phyloP scores from a whole-genome alignment of 345 rosid genomes.

The Geranium rotundifolium region DNA sequence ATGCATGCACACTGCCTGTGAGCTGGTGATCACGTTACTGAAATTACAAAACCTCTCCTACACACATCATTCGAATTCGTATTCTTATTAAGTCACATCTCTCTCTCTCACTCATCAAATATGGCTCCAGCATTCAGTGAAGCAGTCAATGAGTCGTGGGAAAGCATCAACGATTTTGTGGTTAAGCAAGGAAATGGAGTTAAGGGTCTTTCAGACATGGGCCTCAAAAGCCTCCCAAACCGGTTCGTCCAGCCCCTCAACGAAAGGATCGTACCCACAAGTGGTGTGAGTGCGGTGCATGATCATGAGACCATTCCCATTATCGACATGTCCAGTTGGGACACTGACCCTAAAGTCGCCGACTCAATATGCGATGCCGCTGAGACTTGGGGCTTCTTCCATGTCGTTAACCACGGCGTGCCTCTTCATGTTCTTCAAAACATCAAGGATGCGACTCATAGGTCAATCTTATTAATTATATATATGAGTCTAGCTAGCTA shows the following conservation, averaged over 20 bases:
- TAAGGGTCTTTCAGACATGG: conserved; percentile 37
- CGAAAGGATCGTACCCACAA: conserved; percentile 19
- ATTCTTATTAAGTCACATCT: no score
- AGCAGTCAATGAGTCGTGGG: no score
- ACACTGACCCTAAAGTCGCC: conserved; percentile 22
- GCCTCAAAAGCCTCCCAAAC: conserved; percentile 30
- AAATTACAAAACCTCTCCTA: no score
- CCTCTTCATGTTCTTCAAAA: conserved; percentile 26
- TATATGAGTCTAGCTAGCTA: no score
- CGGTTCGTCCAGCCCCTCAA: conserved; percentile 33
- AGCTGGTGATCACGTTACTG: no score
- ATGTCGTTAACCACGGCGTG: conserved; percentile 36
- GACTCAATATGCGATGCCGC: conserved; percentile 37
- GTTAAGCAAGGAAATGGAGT: conserved; percentile 34
- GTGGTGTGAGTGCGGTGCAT: conserved; percentile 18
- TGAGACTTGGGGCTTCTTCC: conserved; percentile 46
- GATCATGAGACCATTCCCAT: conserved; percentile 28
- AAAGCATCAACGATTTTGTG: conserved; percentile 31
- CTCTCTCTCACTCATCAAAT: no score
- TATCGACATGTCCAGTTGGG: conserved; percentile 30
- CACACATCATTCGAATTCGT: no score
- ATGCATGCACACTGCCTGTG: no score
- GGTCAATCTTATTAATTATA: no score
- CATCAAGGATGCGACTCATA: conserved; percentile 29
- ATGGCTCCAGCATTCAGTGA: no score